Conservation (phyloP, 208 protist genomes). For the Acanthamoeba triangularis region DNA sequence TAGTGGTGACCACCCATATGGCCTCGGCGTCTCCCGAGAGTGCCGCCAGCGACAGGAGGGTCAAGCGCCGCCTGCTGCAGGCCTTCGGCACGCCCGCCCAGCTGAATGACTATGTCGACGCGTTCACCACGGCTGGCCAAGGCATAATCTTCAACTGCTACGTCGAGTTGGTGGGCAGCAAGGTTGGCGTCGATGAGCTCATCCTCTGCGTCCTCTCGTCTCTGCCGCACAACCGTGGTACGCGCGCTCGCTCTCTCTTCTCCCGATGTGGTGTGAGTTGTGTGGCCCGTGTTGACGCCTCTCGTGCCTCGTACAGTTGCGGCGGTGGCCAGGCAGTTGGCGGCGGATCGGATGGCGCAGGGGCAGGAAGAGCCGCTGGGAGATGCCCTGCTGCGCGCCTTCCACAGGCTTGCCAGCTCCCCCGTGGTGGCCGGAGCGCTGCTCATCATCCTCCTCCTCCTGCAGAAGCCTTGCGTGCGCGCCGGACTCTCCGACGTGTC, state of each 20-base stretch:
- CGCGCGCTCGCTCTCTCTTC: not conserved
- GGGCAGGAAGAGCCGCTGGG: too few species aligned
- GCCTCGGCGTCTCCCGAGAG: not conserved
- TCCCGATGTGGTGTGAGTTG: not conserved
- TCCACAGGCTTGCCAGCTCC: too few species aligned
- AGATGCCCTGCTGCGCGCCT: too few species aligned
- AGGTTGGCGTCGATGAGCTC: constrained; percentile 1
- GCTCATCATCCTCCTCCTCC: too few species aligned
- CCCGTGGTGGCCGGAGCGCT: too few species aligned
- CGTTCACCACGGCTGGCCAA: not conserved
- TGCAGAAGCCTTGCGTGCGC: too few species aligned
- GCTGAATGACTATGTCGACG: not conserved
- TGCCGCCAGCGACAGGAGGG: not conserved
- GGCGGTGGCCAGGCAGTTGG: not conserved
- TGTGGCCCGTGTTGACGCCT: too few species aligned
- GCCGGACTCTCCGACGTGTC: too few species aligned
- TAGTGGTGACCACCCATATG: not conserved
- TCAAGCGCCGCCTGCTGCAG: not conserved
- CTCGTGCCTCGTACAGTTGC: not conserved
- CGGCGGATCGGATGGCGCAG: too few species aligned
- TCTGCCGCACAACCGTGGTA: not conserved
- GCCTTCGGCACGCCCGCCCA: not conserved
- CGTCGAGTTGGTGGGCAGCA: too few species aligned
- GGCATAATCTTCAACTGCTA: not conserved
- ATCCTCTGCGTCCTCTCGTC: not conserved